phyloP scores from a whole-genome alignment of 768 basidiomycete genomes.

The Artomyces pyxidatus region DNA sequence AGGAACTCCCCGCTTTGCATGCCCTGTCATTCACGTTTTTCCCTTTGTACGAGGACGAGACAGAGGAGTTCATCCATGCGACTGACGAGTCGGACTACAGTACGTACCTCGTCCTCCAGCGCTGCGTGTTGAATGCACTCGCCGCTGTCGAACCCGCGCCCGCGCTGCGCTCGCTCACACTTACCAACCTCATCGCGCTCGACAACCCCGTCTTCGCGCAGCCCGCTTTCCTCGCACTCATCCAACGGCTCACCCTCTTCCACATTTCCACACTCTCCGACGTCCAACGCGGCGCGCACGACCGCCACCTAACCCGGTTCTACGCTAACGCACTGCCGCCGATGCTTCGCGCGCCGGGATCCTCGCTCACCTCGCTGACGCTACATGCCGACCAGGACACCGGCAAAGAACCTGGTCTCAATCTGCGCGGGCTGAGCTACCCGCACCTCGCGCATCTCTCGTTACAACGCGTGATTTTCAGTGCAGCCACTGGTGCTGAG shows the following conservation, averaged over 20 bases:
- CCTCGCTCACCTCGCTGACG: not conserved
- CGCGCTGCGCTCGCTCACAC: not conserved
- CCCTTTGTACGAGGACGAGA: not conserved
- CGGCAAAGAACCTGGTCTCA: not conserved
- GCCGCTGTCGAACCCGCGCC: not conserved
- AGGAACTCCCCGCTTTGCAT: too few species aligned
- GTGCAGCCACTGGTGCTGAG: not conserved
- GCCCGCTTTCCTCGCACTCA: not conserved
- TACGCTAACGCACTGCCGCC: not conserved
- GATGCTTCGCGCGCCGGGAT: not conserved
- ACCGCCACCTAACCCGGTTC: not conserved
- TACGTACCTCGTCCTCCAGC: not conserved
- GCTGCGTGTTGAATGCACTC: not conserved
- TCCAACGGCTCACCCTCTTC: not conserved
- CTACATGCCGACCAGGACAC: not conserved
- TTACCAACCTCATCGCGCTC: not conserved
- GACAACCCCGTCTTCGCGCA: not conserved
- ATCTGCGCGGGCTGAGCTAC: not conserved
- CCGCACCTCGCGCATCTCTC: not conserved
- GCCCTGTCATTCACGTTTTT: not conserved
- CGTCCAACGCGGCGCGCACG: not conserved
- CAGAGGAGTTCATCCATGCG: not conserved
- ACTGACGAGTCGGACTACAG: not conserved
- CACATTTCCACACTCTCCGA: not conserved
- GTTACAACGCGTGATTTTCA: not conserved